A percentile compares a stretch with the other conserved stretches of the same genome.
phyloP scores from a whole-genome alignment of 192 early-diverging fungal species.

The Backusella liffmaniae region DNA sequence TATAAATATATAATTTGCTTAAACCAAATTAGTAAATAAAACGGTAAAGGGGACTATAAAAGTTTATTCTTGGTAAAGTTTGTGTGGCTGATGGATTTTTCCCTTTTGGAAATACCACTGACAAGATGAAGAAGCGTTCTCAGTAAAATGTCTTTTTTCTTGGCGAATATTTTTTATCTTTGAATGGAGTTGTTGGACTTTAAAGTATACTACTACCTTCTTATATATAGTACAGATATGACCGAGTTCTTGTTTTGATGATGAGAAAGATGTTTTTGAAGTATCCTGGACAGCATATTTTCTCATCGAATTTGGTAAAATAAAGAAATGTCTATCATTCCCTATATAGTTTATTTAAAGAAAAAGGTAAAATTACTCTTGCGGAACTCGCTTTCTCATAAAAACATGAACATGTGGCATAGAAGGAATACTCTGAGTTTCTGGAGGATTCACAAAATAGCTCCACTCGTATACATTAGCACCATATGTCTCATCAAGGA shows the following conservation, averaged over 20 bases:
- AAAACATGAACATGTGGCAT: constrained; percentile 27
- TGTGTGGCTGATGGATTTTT: neutral
- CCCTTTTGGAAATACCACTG: neutral
- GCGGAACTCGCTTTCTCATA: constrained; percentile 1
- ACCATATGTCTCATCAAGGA: constrained; percentile 16
- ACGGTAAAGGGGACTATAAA: neutral
- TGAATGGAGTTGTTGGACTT: neutral
- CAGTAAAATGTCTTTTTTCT: neutral
- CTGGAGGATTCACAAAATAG: constrained; percentile 28
- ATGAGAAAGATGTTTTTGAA: neutral
- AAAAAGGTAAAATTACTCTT: neutral
- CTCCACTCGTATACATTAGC: constrained; percentile 7
- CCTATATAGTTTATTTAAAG: neutral
- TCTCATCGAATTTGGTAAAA: neutral
- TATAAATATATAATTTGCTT: neutral
- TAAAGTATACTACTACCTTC: neutral
- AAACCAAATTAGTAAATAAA: neutral
- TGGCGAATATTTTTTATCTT: neutral
- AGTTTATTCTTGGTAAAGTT: neutral
- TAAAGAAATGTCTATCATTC: neutral
- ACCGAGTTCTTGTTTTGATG: no score
- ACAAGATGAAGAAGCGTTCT: neutral
- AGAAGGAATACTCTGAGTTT: constrained; percentile 15
- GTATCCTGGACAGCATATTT: neutral
- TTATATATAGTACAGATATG: neutral